Percentiles rank a stretch among this genome's conserved stretches.
Conservation (phyloP, 352 stramenopile genomes). For the Globisporangium radiosum region DNA sequence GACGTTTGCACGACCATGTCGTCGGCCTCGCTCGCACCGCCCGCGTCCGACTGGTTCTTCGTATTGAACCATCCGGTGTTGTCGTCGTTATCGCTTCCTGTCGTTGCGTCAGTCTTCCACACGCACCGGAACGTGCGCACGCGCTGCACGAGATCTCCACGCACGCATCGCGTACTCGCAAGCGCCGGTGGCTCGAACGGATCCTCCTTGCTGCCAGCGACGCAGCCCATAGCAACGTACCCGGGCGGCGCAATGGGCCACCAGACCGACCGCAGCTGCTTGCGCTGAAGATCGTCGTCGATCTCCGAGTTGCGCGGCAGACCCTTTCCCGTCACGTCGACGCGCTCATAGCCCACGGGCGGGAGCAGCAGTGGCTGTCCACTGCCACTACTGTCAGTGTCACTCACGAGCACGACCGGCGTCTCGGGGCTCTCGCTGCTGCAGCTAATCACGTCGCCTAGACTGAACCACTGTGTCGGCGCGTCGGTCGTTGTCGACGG, state of each 20-base stretch:
- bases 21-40: constrained; percentile 23
- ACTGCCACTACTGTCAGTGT: constrained; percentile 28
- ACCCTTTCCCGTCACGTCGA: constrained; percentile 79
- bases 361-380: constrained; percentile 26
- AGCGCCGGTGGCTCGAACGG: constrained; percentile 65
- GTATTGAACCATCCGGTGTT: not conserved
- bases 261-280: constrained; percentile 79
- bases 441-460: constrained; percentile 66
- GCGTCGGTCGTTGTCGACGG: constrained; percentile 12
- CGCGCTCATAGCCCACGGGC: constrained; percentile 69
- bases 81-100: constrained; percentile 20
- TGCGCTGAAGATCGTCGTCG: constrained; percentile 71
- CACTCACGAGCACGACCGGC: constrained; percentile 54
- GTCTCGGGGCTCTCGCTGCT: constrained; percentile 48
- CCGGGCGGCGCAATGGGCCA: constrained; percentile 74
- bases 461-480: constrained; percentile 41
- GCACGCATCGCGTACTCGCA: constrained; percentile 51
- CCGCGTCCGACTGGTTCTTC: constrained; percentile 35
- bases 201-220: constrained; percentile 76
- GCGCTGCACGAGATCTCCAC: constrained; percentile 68
- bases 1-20: constrained; percentile 60
- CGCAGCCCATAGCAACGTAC: constrained; percentile 68
- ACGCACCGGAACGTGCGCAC: constrained; percentile 55
- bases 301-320: constrained; percentile 71
- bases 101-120: constrained; percentile 43